These are phyloP conservation scores for Neofusicoccum laricinum DNA, from an alignment of 2,329 filamentous ascomycete species.

Conservation along the genomic window DNA sequence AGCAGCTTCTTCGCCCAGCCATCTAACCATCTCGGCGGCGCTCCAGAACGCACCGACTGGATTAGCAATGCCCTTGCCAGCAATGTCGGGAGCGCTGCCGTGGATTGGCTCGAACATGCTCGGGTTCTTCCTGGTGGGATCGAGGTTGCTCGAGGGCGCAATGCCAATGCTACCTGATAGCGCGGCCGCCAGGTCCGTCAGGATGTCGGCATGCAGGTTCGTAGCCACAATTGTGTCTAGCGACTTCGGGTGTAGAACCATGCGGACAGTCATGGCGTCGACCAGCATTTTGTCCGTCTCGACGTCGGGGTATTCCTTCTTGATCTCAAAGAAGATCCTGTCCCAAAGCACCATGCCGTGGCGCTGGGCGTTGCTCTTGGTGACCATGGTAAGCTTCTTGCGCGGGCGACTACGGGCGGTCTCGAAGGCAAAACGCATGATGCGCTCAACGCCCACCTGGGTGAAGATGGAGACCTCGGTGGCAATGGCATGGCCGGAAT, in stretches of 20 bases:
- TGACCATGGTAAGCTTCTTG: conserved; percentile 50
- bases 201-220: conserved; percentile 57
- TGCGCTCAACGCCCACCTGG: conserved; percentile 44
- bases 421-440: conserved; percentile 49
- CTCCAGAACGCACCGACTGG: conserved; percentile 68
- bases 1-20: conserved; percentile 59
- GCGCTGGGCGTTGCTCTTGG: conserved; percentile 49
- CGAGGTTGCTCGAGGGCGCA: conserved; percentile 64
- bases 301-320: conserved; percentile 45
- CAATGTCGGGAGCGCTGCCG: conserved; percentile 63
- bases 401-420: conserved; percentile 42
- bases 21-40: conserved; percentile 64
- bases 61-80: conserved; percentile 61
- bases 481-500: conserved; percentile 39
- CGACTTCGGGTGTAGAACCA: conserved; percentile 45
- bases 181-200: conserved; percentile 65
- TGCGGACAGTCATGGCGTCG: conserved; percentile 50
- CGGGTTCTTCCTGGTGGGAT: conserved; percentile 57
- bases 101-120: conserved; percentile 65
- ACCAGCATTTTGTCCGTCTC: conserved; percentile 50
- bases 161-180: conserved; percentile 67
- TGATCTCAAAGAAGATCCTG: conserved; percentile 45
- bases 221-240: conserved; percentile 50
- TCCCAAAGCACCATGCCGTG: conserved; percentile 52
- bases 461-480: conserved; percentile 50